A percentile compares a stretch with the other conserved stretches of the same genome.
Evolutionary conservation across 108 stramenopile genomes (phyloP).

Genomic region (Skeletonema tropicum): DNA sequence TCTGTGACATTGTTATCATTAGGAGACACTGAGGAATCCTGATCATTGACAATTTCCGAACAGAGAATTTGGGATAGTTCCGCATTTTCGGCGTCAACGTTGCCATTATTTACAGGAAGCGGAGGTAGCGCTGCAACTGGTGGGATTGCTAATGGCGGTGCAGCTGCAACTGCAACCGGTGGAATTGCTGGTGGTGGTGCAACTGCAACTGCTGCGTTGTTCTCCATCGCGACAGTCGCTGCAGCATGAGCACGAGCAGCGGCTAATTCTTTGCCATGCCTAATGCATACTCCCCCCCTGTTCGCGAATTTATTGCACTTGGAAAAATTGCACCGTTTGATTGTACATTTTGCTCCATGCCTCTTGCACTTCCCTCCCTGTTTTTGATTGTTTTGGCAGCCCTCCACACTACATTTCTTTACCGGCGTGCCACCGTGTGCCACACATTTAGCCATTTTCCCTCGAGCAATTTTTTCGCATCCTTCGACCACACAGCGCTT

Average conservation of each 20-base stretch:
- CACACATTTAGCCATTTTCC: background rate
- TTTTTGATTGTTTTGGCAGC: constrained; percentile 6
- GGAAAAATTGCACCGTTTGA: constrained; percentile 13
- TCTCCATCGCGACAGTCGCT: background rate
- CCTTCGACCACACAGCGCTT: constrained; percentile 8
- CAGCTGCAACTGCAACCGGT: background rate
- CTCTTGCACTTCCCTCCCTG: constrained; percentile 15
- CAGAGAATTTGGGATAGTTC: background rate
- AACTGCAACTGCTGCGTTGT: background rate
- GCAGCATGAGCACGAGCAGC: background rate
- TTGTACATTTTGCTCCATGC: constrained; percentile 7
- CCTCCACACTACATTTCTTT: constrained; percentile 8
- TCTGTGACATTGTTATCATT: background rate
- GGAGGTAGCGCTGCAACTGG: background rate
- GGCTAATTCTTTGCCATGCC: background rate
- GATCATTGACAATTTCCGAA: background rate
- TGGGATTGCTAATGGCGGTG: background rate
- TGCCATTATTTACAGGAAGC: too few species aligned
- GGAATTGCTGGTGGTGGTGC: background rate
- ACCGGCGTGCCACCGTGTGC: constrained; percentile 7
- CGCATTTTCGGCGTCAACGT: too few species aligned
- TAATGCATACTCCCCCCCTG: constrained; percentile 7
- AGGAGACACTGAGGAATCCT: background rate
- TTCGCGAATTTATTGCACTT: constrained; percentile 1
- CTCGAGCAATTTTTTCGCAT: background rate